These are phyloP conservation scores for Penicillium diatomitis DNA, from an alignment of 495 filamentous ascomycete genomes.

Conservation along the genomic window DNA sequence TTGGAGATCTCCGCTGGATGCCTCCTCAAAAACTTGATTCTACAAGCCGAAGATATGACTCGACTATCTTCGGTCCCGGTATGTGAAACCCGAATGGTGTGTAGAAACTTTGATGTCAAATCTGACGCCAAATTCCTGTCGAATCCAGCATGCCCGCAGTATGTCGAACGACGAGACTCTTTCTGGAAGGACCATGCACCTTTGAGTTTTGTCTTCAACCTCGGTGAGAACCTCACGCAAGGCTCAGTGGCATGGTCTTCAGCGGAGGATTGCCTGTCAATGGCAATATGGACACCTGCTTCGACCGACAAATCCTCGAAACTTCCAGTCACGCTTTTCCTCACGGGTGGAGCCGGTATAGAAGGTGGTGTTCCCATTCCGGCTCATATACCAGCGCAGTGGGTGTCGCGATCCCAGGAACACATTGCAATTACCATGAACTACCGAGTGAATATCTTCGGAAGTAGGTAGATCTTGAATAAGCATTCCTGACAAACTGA, in stretches of 20 bases:
- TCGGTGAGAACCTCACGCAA: conserved; percentile 4
- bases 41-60: neutral
- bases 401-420: conserved; percentile 37
- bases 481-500: neutral
- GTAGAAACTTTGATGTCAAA: neutral
- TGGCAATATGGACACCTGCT: conserved; percentile 13
- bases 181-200: conserved; percentile 12
- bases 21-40: neutral
- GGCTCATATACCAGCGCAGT: conserved; percentile 34
- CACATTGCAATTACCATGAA: conserved; percentile 50
- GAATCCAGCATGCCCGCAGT: conserved; percentile 7
- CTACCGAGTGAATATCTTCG: conserved; percentile 16
- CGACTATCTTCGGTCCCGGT: neutral
- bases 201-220: conserved; percentile 3
- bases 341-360: conserved; percentile 7
- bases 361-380: conserved; percentile 33
- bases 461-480: conserved; percentile 1
- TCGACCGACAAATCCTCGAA: conserved; percentile 1
- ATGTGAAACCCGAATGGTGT: neutral
- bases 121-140: neutral
- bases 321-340: conserved; percentile 11
- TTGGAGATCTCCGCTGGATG: conserved; percentile 1
- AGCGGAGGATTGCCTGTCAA: conserved; percentile 12
- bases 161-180: neutral
- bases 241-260: conserved; percentile 10